Evolutionary conservation across 306 rosid genomes (phyloP).

Genomic region (Benincasa hispida): DNA sequence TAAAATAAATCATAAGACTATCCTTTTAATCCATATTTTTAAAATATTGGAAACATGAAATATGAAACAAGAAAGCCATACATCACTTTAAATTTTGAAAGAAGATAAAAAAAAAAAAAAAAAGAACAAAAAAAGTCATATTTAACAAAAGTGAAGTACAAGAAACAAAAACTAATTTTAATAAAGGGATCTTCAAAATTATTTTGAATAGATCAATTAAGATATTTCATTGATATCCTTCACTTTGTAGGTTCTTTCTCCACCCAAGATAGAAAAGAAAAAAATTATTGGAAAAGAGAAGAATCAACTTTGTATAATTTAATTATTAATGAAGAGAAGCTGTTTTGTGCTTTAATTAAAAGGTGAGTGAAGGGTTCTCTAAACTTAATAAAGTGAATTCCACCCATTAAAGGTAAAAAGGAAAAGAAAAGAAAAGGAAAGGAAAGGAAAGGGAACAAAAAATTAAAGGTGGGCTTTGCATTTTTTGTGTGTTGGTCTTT

Average conservation of each 20-base stretch:
- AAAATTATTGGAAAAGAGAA: background rate
- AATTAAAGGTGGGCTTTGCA: background rate
- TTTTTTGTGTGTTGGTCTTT: background rate
- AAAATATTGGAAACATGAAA: too few relatives aligned
- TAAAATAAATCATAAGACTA: background rate
- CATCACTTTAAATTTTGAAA: too few relatives aligned
- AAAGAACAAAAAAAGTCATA: too few relatives aligned
- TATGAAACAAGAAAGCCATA: too few relatives aligned
- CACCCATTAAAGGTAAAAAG: conserved; percentile 3
- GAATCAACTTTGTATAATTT: background rate
- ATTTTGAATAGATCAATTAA: background rate
- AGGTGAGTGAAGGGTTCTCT: background rate
- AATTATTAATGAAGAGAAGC: background rate
- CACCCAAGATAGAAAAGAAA: background rate
- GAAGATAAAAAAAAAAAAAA: too few relatives aligned
- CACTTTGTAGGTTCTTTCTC: background rate
- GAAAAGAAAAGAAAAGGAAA: background rate
- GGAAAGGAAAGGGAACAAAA: background rate
- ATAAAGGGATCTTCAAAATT: background rate
- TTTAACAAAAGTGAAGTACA: background rate
- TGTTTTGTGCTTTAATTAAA: background rate
- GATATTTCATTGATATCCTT: background rate
- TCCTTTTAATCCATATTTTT: too few relatives aligned
- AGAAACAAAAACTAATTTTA: background rate
- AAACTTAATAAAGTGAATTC: background rate